Base-by-base conservation (phyloP, 1,284 basidiomycete genomes). In the Abortiporus biennis region DNA sequence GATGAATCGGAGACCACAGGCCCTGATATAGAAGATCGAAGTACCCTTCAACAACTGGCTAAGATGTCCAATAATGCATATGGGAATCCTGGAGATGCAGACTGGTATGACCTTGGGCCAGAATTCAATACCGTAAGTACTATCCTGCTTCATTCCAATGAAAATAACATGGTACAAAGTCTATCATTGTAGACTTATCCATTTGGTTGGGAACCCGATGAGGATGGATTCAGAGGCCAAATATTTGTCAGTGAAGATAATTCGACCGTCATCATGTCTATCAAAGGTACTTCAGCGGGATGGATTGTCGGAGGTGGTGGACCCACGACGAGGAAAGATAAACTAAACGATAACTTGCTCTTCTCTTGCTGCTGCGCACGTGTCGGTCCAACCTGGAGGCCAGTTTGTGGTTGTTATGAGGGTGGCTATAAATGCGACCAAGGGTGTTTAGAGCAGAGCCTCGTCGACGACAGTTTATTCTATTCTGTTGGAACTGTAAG, bases 311-410 rank as follows among this genome's bases (percentile, higher is more conserved):
- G 90, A 5, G 78, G 82, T 4, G 87, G 87, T 0, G 92, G 91
- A 0, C 84, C 90, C 17, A 98, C 95, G 11, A 74, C 76, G 2
- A 80, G 79, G 64, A 94, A 94, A 56, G 94, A 98, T 69, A 96
- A 91, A 66, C 61, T 87, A 36, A 98, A 97, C 62, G 93, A 97
- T 64, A 98, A 98, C 54, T 62, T 99, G 13, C 68, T 98, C 42
- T 99, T 98, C 65, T 86, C 92, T 34, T 99, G 95, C 66, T 99
- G 95, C 65, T 99, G 95, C 61, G 95, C 95, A 0, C 72, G 81
- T 21, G 81, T 99, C 20, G 90, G 90, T 53, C 94, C 90, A 75
- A 85, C 89, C 3, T 99, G 95, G 95, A 80, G 84, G 27, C 78
- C 92, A 0, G 95, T 98, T 2, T 99, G 96, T 61, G 89, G 81